phyloP scores from a whole-genome alignment of 345 rosid species.

The Melaleuca alternifolia region DNA sequence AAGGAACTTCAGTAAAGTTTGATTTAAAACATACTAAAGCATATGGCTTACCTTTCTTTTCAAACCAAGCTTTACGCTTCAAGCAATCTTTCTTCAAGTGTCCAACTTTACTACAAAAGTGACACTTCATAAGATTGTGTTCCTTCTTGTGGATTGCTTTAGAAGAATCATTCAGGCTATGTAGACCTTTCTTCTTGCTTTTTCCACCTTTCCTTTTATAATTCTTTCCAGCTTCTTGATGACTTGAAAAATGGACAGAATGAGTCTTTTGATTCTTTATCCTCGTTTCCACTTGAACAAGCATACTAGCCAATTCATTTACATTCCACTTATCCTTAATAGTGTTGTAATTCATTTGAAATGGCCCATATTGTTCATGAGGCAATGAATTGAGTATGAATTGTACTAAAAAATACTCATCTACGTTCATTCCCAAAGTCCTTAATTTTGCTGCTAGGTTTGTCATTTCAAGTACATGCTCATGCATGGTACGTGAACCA shows the following conservation, averaged over 20 bases:
- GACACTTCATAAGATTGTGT: too few species aligned
- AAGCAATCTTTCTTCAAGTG: neutral
- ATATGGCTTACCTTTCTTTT: neutral
- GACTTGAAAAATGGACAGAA: neutral
- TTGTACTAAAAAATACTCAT: neutral
- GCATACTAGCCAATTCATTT: neutral
- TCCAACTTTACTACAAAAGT: neutral
- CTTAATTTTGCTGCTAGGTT: neutral
- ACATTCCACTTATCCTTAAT: slow-evolving; percentile 14
- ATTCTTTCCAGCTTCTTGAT: neutral
- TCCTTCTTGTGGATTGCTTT: neutral
- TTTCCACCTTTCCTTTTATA: neutral
- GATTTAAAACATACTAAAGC: neutral
- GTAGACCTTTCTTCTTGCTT: neutral
- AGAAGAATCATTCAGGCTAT: too few species aligned
- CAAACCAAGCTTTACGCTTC: neutral
- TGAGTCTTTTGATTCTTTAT: neutral
- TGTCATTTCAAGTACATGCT: neutral
- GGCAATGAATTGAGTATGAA: neutral
- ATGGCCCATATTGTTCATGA: neutral
- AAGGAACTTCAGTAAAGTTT: neutral
- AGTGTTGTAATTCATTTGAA: slow-evolving; percentile 10
- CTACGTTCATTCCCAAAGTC: neutral
- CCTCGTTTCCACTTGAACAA: neutral
- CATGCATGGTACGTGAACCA: neutral